A percentile compares a stretch with the other conserved stretches of the same genome.
These are phyloP conservation scores for Alternaria infectoria DNA, from an alignment of 2,329 filamentous ascomycete species.

Conservation along the genomic window DNA sequence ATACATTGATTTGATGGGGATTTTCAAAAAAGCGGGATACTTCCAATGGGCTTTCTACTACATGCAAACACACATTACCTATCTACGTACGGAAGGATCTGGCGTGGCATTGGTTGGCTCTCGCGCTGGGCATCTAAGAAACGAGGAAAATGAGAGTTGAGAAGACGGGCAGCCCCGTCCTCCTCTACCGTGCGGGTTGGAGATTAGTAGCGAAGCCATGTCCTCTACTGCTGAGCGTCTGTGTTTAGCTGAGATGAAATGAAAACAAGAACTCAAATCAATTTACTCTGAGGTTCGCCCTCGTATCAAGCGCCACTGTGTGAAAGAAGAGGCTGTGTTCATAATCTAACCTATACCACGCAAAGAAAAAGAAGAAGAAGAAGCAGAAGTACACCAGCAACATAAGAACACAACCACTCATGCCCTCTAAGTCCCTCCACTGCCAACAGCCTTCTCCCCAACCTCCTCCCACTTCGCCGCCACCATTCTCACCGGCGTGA, in stretches of 20 bases:
- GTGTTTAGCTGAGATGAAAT: constrained; percentile 1
- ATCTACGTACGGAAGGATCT: background rate
- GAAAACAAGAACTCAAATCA: background rate
- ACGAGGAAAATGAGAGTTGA: background rate
- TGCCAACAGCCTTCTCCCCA: background rate
- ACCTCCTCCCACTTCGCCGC: constrained; percentile 1
- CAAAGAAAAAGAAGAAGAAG: background rate
- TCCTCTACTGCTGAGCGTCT: constrained; percentile 1
- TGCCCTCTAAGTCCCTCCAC: background rate
- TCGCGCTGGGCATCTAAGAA: background rate
- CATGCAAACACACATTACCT: background rate
- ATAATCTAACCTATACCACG: background rate
- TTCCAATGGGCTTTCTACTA: background rate
- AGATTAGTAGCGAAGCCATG: background rate
- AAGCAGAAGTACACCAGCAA: background rate
- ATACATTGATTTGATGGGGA: background rate
- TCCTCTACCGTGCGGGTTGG: background rate
- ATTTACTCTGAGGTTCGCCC: background rate
- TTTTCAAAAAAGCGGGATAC: constrained; percentile 8
- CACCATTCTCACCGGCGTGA: background rate
- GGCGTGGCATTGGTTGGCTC: constrained; percentile 1
- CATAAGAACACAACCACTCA: background rate
- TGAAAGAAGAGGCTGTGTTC: background rate
- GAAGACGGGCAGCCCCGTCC: constrained; percentile 10
- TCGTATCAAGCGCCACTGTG: background rate